Evolutionary conservation across 177 flowering plant genomes (phyloP).

Genomic region (Telopea speciosissima): DNA sequence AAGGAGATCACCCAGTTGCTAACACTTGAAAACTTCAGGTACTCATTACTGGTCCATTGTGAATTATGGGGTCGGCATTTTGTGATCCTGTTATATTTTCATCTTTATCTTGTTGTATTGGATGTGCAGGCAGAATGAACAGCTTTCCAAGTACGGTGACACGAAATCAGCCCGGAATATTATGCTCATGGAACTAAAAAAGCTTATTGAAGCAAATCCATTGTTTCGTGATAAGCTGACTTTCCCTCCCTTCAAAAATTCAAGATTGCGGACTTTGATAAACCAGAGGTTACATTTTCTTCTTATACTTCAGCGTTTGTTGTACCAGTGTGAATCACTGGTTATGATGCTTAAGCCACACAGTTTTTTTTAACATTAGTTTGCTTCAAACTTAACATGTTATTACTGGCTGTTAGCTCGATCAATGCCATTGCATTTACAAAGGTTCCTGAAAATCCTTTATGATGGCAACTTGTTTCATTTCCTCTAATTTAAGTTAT

Average conservation of each 20-base stretch:
- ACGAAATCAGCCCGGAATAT: conserved; percentile 75
- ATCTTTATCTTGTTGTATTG: background rate
- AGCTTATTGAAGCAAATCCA: conserved; percentile 81
- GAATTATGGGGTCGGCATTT: background rate
- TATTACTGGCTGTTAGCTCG: background rate
- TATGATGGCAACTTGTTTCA: background rate
- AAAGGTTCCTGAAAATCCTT: background rate
- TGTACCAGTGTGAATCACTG: background rate
- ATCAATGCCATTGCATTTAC: background rate
- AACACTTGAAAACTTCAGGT: conserved; percentile 71
- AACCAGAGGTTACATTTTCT: conserved; percentile 54
- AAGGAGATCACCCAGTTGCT: conserved; percentile 69
- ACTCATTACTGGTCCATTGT: background rate
- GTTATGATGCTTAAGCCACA: background rate
- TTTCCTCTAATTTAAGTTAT: background rate
- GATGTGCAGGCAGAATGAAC: conserved; percentile 70
- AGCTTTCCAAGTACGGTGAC: conserved; percentile 83
- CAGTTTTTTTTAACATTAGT: background rate
- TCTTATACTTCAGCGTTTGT: background rate
- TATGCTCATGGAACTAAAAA: conserved; percentile 78
- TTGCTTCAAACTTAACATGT: background rate
- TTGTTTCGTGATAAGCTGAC: conserved; percentile 70
- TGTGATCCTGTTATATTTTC: background rate
- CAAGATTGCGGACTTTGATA: conserved; percentile 65
- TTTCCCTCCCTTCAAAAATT: conserved; percentile 60